phyloP scores from a whole-genome alignment of 352 stramenopile genomes.

The Globisporangium paddicum region DNA sequence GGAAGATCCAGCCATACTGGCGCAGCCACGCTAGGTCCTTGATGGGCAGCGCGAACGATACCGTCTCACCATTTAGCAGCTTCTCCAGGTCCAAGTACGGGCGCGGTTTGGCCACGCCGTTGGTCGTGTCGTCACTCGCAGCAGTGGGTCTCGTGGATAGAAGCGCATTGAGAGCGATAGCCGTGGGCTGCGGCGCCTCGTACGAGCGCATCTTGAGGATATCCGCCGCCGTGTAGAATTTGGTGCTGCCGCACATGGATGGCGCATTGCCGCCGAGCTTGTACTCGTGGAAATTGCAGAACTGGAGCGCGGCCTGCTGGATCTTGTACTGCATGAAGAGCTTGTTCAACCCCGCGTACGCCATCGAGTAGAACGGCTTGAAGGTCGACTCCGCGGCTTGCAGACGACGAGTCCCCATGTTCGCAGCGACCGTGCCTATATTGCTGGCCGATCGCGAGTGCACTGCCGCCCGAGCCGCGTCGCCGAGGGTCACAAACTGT shows the following conservation, averaged over 20 bases:
- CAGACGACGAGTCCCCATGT: not conserved
- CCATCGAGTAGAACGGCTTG: constrained; percentile 16
- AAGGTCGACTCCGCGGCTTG: not conserved
- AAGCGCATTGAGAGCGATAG: not conserved
- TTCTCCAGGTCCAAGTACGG: not conserved
- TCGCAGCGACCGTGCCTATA: not conserved
- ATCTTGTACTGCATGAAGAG: constrained; percentile 16
- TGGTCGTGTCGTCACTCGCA: not conserved
- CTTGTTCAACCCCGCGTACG: constrained; percentile 8
- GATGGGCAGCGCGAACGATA: not conserved
- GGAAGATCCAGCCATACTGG: not conserved
- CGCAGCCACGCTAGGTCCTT: not conserved
- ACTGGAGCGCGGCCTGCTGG: constrained; percentile 16
- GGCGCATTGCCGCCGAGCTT: constrained; percentile 10
- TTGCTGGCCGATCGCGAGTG: not conserved
- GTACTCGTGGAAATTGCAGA: constrained; percentile 20
- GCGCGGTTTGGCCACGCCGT: not conserved
- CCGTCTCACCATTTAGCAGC: not conserved
- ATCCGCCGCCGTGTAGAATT: not conserved
- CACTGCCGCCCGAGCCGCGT: not conserved
- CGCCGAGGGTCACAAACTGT: too few relatives aligned
- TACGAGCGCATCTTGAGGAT: constrained; percentile 6
- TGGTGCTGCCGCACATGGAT: constrained; percentile 8
- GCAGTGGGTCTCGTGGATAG: not conserved
- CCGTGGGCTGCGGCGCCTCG: not conserved